Evolutionary conservation across 192 early-diverging fungal species (phyloP), one percentile per base, ranked within the genome.

Genomic region (Coemansia sp.): DNA sequence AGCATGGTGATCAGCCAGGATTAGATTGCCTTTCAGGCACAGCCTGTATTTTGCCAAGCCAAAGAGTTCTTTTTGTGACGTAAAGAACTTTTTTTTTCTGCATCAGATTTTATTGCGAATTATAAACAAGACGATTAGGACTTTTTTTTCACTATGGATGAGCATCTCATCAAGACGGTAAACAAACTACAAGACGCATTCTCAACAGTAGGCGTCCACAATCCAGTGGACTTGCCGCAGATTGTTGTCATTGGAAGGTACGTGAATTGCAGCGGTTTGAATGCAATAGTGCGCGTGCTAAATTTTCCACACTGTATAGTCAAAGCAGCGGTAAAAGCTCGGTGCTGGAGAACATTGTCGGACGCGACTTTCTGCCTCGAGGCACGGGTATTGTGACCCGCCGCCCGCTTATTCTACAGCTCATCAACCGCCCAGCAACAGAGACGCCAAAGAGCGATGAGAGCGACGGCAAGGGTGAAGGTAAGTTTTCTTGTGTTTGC

Each of bases 281-380:
- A 48, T 46, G 7, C 20, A 46, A 46, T 11, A 46, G 20, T 46
- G 17, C 44, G 21, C 20, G 6, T 23, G 23, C 5, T 32, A n/a
- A 32, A 23, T 28, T 30, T 30, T 12, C 38, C 3, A 34, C 49
- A 31, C 15, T 20, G 4, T 67, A 88, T 67, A 88, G 88, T 39
- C 90, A 92, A 70, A 87, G 84, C 53, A 86, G 83, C 76, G 97
- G 97, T 28, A 99, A 99, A 77, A 90, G 88, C 62, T 97, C 94
- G 11, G 97, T 99, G 21, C 85, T 99, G 26, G 97, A 99, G 57
- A 99, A 99, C 73, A 94, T 99, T 85, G 97, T 99, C 18, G 97
- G 97, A 17, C 81, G 92, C 52, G 97, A 99, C 82, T 99, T 99
- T 81, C 69, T 99, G 57, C 97, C 97, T 43, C 84, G 97, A 62